These are phyloP conservation scores for Aspergillus spinulosporus DNA, from an alignment of 2,329 filamentous ascomycete genomes.

Conservation along the genomic window DNA sequence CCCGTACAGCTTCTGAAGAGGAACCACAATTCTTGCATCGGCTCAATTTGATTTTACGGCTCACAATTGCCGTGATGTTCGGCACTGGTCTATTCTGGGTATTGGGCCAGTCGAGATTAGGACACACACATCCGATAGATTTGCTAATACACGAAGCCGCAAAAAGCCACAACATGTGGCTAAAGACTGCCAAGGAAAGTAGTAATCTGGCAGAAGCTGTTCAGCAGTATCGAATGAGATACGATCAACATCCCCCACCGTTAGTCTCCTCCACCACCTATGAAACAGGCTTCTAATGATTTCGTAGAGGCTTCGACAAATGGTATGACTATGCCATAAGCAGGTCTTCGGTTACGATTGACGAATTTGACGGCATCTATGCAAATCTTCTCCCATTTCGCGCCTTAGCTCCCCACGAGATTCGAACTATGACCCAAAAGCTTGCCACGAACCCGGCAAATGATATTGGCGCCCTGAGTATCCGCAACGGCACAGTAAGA, in stretches of 20 bases:
- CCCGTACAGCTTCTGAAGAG: slow-evolving; percentile 29
- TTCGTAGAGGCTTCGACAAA: slow-evolving; percentile 53
- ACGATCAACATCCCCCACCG: slow-evolving; percentile 58
- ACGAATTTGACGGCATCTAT: slow-evolving; percentile 62
- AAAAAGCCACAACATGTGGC: slow-evolving; percentile 51
- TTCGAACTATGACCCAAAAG: slow-evolving; percentile 55
- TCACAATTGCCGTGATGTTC: slow-evolving; percentile 44
- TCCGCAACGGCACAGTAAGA: slow-evolving; percentile 55
- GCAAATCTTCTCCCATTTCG: slow-evolving; percentile 59
- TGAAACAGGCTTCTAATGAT: slow-evolving; percentile 9
- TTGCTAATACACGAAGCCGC: slow-evolving; percentile 54
- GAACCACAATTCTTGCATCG: slow-evolving; percentile 31
- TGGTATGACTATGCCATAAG: slow-evolving; percentile 60
- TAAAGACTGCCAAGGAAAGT: slow-evolving; percentile 50
- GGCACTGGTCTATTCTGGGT: slow-evolving; percentile 44
- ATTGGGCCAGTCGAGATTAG: slow-evolving; percentile 41
- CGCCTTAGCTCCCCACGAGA: slow-evolving; percentile 50
- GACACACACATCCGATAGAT: slow-evolving; percentile 57
- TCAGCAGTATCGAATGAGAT: slow-evolving; percentile 53
- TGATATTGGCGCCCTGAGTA: slow-evolving; percentile 56
- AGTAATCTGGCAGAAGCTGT: slow-evolving; percentile 52
- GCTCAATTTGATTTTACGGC: slow-evolving; percentile 35
- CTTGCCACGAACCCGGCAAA: slow-evolving; percentile 57
- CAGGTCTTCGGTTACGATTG: slow-evolving; percentile 55
- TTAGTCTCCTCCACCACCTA: slow-evolving; percentile 23